Evolutionary conservation across 495 filamentous ascomycete genomes (phyloP), one percentile per base, ranked within the genome.

Genomic region (Neurospora terricola): DNA sequence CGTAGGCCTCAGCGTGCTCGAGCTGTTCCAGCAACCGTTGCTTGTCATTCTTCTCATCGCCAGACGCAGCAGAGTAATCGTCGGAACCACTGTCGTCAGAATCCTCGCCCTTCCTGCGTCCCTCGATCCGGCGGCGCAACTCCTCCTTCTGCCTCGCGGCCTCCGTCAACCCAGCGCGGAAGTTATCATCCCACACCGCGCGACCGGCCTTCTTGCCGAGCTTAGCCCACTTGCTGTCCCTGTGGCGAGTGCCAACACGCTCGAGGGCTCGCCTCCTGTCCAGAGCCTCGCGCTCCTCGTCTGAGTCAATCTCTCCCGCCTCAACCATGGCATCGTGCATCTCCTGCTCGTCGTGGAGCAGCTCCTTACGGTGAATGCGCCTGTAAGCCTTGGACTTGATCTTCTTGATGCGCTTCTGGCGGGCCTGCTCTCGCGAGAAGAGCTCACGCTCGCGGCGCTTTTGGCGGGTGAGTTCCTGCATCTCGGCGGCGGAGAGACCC

Each of bases 371-470:
- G 79, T 98, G 96, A 30, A 98, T 90, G 70, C 94, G 90, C 21
- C 94, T 91, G 78, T 94, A 99, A 1, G 94, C 88, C 78, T 97
- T 98, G 77, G 91, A 94, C 84, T 99, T 99, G 80, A 99, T 99
- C 84, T 98, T 98, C 81, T 97, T 97, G 81, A 99, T 92, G 4
- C 96, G 90, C 82, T 95, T 97, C 5, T 94, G 88, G 70, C 93
- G 90, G 1, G 91, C 88, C 80, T 97, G 92, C 80, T 99, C 96
- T n/a, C 95, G 87, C 73, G 96, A 97, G 69, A 97, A 84, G 6
- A 98, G 82, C 75, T 98, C 96, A 72, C 96, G 85, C 71, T 91
- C 89, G 75, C 88, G 90, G 11, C 94, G 90, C 38, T 96, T 86
- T 77, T 97, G 90, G 9, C 90, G 90, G 40, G 89, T 86, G 2